phyloP scores from a whole-genome alignment of 2,329 filamentous ascomycete species.

The Cyanodermella asteris region DNA sequence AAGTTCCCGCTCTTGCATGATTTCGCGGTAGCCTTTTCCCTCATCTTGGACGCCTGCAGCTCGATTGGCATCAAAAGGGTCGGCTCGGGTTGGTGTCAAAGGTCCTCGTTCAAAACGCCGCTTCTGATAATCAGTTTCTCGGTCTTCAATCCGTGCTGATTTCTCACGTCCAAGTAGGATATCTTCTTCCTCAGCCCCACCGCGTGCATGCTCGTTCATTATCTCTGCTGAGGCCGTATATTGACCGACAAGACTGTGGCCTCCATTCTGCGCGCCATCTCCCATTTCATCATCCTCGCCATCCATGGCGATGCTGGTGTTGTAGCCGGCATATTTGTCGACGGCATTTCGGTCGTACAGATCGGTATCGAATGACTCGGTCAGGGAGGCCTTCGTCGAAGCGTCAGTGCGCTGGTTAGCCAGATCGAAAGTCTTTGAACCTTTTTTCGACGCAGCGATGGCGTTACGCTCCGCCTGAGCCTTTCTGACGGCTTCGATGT shows the following conservation, averaged over 20 bases:
- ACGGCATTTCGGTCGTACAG: constrained; percentile 60
- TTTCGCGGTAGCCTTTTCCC: constrained; percentile 64
- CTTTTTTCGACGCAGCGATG: constrained; percentile 54
- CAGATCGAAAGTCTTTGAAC: constrained; percentile 57
- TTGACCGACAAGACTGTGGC: constrained; percentile 68
- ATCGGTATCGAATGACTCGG: constrained; percentile 63
- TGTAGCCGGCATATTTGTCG: constrained; percentile 77
- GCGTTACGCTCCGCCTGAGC: constrained; percentile 87
- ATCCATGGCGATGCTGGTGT: constrained; percentile 63
- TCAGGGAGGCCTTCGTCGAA: constrained; percentile 78
- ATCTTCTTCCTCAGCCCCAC: constrained; percentile 82
- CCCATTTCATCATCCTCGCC: constrained; percentile 61
- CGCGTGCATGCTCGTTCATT: constrained; percentile 81
- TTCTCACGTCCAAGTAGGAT: constrained; percentile 69
- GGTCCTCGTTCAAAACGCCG: constrained; percentile 64
- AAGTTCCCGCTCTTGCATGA: constrained; percentile 77
- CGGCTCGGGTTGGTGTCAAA: constrained; percentile 65
- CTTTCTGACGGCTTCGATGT: constrained; percentile 71
- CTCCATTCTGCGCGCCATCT: constrained; percentile 41
- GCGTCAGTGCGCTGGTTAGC: constrained; percentile 61
- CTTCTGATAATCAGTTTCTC: constrained; percentile 96
- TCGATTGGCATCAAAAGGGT: constrained; percentile 61
- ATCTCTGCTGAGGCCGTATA: constrained; percentile 85
- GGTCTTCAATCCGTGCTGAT: constrained; percentile 71
- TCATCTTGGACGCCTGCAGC: constrained; percentile 45